These are phyloP conservation scores for Antitrichia curtipendula DNA, from an alignment of 225 moss, liverwort and hornwort species.

Conservation along the genomic window DNA sequence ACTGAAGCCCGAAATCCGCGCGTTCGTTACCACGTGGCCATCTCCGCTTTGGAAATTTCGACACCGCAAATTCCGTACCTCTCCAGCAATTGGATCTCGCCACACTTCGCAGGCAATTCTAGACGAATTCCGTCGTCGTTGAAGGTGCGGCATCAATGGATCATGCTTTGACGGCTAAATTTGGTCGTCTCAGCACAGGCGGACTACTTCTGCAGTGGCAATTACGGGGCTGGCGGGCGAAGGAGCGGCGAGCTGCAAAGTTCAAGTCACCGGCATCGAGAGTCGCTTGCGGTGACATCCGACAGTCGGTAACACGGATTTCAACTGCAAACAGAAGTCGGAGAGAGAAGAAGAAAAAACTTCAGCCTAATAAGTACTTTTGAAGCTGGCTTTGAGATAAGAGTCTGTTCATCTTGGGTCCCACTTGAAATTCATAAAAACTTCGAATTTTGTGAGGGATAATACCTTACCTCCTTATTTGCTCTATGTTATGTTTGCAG, in stretches of 20 bases:
- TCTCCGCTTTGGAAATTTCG: neutral
- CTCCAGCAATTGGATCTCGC: neutral
- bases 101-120: neutral
- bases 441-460: neutral
- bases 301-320: neutral
- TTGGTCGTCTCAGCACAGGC: neutral
- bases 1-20: neutral
- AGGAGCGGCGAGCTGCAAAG: neutral
- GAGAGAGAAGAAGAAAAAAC: neutral
- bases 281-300: neutral
- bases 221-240: neutral
- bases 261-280: neutral
- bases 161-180: neutral
- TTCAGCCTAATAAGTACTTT: too few species aligned
- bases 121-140: neutral
- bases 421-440: neutral
- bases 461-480: neutral
- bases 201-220: neutral
- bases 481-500: fast-evolving
- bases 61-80: neutral
- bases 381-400: neutral
- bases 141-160: neutral
- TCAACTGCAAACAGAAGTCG: neutral
- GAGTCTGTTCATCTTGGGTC: neutral
- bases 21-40: neutral